phyloP scores from a whole-genome alignment of 2,329 filamentous ascomycete genomes.

The Endoconidiophora polonica region DNA sequence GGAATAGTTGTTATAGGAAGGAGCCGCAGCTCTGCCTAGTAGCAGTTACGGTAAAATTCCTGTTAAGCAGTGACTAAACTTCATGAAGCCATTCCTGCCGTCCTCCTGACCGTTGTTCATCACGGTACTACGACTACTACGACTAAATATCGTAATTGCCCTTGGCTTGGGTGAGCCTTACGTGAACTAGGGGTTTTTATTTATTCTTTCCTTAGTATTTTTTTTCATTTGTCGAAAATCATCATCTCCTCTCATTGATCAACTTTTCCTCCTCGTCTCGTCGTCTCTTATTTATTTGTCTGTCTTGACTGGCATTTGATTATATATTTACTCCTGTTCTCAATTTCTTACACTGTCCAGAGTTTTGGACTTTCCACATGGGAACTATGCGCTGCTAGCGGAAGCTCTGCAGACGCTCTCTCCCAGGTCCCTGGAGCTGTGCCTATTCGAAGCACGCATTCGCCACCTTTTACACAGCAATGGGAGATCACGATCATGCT shows the following conservation, averaged over 20 bases:
- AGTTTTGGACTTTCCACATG: neutral
- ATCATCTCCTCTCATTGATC: neutral
- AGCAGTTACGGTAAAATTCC: too few species aligned
- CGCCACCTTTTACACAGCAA: neutral
- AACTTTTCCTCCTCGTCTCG: too few species aligned
- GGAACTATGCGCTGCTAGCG: constrained; percentile 1
- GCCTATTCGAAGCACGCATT: neutral
- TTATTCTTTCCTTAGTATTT: neutral
- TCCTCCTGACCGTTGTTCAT: too few species aligned
- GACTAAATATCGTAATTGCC: too few species aligned
- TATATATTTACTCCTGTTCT: neutral
- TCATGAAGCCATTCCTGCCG: too few species aligned
- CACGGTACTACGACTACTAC: too few species aligned
- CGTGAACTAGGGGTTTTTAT: too few species aligned
- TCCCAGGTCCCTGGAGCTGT: neutral
- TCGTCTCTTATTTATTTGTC: neutral
- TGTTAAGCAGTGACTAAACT: too few species aligned
- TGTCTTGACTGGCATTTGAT: neutral
- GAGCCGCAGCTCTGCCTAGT: too few species aligned
- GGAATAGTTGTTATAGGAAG: too few species aligned
- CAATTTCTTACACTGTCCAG: neutral
- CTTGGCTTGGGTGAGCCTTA: too few species aligned
- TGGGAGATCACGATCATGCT: constrained; percentile 1
- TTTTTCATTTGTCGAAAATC: neutral
- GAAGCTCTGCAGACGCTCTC: neutral